Conservation (phyloP, 179 eudicot genomes). For the Gypsophila paniculata region DNA sequence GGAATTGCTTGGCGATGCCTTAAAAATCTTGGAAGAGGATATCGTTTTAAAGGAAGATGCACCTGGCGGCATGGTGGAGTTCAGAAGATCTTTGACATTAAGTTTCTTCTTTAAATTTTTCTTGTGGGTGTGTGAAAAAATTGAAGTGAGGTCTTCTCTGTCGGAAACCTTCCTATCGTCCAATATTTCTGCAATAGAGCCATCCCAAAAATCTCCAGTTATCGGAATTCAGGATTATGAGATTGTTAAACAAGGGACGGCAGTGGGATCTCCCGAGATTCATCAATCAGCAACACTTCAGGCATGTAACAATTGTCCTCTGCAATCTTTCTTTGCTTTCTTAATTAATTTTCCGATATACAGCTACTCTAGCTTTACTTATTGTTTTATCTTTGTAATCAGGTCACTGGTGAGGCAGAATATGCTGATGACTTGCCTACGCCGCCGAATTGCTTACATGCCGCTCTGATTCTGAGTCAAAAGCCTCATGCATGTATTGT, state of each 20-base stretch:
- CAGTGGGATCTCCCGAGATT: conserved; percentile 94
- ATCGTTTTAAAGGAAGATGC: conserved; percentile 76
- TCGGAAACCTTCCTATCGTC: conserved; percentile 47
- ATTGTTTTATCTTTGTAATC: conserved; percentile 15
- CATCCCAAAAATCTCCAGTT: conserved; percentile 61
- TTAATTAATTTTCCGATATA: too few relatives aligned
- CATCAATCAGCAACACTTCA: conserved; percentile 90
- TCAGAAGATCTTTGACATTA: conserved; percentile 68
- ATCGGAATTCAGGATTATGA: conserved; percentile 81
- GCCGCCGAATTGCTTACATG: conserved; percentile 83
- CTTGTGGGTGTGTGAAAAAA: conserved; percentile 70
- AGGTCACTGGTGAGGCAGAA: conserved; percentile 99
- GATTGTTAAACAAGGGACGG: conserved; percentile 66
- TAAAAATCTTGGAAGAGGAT: conserved; percentile 60
- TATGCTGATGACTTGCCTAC: conserved; percentile 79
- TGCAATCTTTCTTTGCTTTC: too few relatives aligned
- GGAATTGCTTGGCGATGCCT: conserved; percentile 54
- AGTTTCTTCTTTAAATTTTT: conserved; percentile 94
- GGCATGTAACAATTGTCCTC: conserved; percentile 34
- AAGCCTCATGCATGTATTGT: conserved; percentile 96
- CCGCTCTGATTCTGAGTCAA: conserved; percentile 68
- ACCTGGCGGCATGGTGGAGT: conserved; percentile 99
- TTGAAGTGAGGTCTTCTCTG: conserved; percentile 48
- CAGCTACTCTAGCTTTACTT: background rate
- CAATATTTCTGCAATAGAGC: conserved; percentile 66